Percentiles rank a stretch among this genome's conserved stretches.
These are phyloP conservation scores for Phaffia rhodozyma DNA, from an alignment of 1,284 basidiomycete genomes.

Conservation along the genomic window DNA sequence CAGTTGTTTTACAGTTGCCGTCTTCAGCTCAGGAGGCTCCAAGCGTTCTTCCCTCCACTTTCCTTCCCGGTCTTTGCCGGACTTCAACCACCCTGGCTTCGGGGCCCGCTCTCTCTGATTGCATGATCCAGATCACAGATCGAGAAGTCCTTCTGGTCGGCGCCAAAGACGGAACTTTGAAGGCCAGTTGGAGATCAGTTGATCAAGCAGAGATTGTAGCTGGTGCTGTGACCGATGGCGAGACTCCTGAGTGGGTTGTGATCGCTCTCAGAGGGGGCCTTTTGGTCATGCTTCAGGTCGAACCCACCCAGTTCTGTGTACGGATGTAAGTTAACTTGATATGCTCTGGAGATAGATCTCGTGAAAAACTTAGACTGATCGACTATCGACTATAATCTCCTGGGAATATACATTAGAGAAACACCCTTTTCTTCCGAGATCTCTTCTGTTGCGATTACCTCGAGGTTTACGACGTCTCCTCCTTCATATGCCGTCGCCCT, in stretches of 20 bases:
- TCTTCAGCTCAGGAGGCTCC: slow-evolving; percentile 32
- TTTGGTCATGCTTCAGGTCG: slow-evolving; percentile 44
- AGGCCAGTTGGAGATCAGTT: slow-evolving; percentile 10
- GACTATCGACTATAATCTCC: not conserved
- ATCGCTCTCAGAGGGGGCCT: slow-evolving; percentile 51
- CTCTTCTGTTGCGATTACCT: slow-evolving; percentile 23
- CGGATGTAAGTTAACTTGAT: slow-evolving; percentile 1
- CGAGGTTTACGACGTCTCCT: slow-evolving; percentile 10
- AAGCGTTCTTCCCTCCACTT: slow-evolving; percentile 28
- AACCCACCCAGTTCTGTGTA: slow-evolving; percentile 30
- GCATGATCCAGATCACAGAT: slow-evolving; percentile 58
- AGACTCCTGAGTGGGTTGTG: slow-evolving; percentile 42
- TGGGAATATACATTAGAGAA: slow-evolving; percentile 6
- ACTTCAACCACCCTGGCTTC: slow-evolving; percentile 48
- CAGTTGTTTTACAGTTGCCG: slow-evolving; percentile 22
- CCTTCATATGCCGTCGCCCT: slow-evolving; percentile 49
- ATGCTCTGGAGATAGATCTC: not conserved
- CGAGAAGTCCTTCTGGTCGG: slow-evolving; percentile 46
- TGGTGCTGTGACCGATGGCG: slow-evolving; percentile 48
- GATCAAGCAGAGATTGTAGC: slow-evolving; percentile 45
- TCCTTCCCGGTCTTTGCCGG: slow-evolving; percentile 13
- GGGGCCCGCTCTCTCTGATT: slow-evolving; percentile 31
- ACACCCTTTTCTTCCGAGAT: slow-evolving; percentile 25
- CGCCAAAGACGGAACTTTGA: slow-evolving; percentile 6
- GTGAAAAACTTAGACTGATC: slow-evolving; percentile 20